Conservation (phyloP, 805 yeast species). For the Myxozyma neotropica region DNA sequence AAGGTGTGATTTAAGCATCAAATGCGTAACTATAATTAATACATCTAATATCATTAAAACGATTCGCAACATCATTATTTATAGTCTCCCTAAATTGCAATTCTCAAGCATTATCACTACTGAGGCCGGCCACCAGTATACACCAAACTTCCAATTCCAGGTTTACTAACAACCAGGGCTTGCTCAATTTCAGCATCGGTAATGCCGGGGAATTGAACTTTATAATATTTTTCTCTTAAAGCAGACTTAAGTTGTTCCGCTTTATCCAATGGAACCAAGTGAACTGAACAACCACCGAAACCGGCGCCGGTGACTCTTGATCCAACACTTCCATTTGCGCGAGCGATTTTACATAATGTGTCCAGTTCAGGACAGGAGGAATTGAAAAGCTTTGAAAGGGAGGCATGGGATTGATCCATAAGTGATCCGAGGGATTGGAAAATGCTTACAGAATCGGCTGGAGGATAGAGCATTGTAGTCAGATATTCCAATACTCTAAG, state of each 20-base stretch:
- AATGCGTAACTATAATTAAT: no score
- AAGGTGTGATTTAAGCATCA: no score
- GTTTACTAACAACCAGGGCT: constrained; percentile 59
- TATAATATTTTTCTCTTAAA: constrained; percentile 55
- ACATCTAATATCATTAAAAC: no score
- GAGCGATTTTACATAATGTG: constrained; percentile 56
- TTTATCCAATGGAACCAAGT: constrained; percentile 51
- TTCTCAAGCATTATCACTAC: no score
- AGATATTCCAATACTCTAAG: constrained; percentile 58
- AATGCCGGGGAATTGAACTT: constrained; percentile 52
- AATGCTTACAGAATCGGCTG: constrained; percentile 13
- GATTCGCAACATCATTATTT: neutral
- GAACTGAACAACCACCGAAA: constrained; percentile 74
- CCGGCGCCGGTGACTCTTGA: constrained; percentile 79
- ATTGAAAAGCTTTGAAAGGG: constrained; percentile 53
- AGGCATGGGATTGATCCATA: constrained; percentile 61
- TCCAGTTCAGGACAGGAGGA: constrained; percentile 62
- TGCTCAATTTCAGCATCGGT: constrained; percentile 50
- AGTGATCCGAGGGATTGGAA: constrained; percentile 53
- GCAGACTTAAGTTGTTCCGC: constrained; percentile 48
- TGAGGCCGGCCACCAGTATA: constrained; percentile 12
- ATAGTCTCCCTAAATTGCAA: neutral
- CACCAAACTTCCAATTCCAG: constrained; percentile 44
- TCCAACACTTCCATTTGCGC: constrained; percentile 60
- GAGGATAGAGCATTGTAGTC: constrained; percentile 44